These are phyloP conservation scores for Coemansia sp. DNA, from an alignment of 192 early-diverging fungal genomes.

Conservation along the genomic window DNA sequence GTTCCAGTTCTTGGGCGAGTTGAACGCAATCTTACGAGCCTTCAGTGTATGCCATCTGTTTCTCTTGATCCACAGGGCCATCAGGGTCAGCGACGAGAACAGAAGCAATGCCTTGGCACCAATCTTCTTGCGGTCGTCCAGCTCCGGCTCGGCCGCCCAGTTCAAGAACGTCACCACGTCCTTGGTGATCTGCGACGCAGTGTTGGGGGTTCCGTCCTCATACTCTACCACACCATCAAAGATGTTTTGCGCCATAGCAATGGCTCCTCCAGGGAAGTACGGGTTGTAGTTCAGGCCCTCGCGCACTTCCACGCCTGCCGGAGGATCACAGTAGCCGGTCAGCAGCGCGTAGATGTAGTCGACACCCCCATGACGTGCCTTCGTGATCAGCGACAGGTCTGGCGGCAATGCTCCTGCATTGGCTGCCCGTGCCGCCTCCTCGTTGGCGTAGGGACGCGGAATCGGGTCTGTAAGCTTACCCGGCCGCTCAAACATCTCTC, in stretches of 20 bases:
- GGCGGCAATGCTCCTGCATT: conserved; percentile 95
- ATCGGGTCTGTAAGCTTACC: conserved; percentile 93
- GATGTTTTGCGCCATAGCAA: conserved; percentile 91
- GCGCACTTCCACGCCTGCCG: conserved; percentile 87
- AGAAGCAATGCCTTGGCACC: conserved; percentile 85
- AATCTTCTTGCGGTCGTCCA: conserved; percentile 95
- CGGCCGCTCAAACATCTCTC: conserved; percentile 89
- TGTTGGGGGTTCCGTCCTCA: conserved; percentile 95
- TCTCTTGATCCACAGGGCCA: conserved; percentile 88
- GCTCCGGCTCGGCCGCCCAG: conserved; percentile 97
- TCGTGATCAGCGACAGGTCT: conserved; percentile 91
- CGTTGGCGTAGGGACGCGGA: conserved; percentile 90
- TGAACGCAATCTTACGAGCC: conserved; percentile 88
- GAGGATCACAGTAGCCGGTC: conserved; percentile 92
- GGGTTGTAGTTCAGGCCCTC: conserved; percentile 98
- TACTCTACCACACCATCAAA: conserved; percentile 95
- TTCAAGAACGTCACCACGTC: conserved; percentile 91
- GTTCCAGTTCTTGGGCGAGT: conserved; percentile 52
- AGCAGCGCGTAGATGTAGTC: conserved; percentile 96
- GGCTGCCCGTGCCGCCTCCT: conserved; percentile 92
- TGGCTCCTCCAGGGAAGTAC: conserved; percentile 98
- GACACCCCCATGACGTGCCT: conserved; percentile 91
- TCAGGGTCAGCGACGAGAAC: conserved; percentile 63
- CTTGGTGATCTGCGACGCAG: conserved; percentile 94
- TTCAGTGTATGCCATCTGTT: conserved; percentile 92